Base-by-base conservation (phyloP, 345 rosid species). In the Sapria himalayana region DNA sequence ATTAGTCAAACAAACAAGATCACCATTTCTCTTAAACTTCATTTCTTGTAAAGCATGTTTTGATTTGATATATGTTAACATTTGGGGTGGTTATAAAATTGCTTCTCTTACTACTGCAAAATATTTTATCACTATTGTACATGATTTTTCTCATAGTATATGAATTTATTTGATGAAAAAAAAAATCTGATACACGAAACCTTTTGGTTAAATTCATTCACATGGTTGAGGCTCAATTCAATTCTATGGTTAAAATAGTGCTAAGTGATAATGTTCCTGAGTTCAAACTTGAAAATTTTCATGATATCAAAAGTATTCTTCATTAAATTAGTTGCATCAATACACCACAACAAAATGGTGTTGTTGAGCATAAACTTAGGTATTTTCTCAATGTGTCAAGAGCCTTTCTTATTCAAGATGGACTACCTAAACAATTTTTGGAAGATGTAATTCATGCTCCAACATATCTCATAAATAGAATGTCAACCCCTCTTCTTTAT, bases 251-350 rank as follows among this genome's bases (percentile, higher is more conserved):
- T n/a, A 23, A 41, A 24, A 23, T 24, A 7, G 7, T 41, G 15
- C 15, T 6, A 6, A 24, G 45, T 41, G 45, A 24, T 16, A 23
- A 41, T 41, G 16, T 16, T 14, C 29, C 15, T 23, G 9, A 24
- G 17, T 24, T 41, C 31, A 37, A 20, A 37, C 21, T 15, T 37
- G n/a, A 18, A 15, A 7, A 8, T 13, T 18, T 16, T 0, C 19
- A 37, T 6, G 17, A 16, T 1, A 16, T 5, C 12, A 37, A 41
- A 6, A 12, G 18, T 22, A 24, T 41, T 22, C 10, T 41, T 23
- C 29, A 41, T 34, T 33, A 41, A 24, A 41, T 10, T 22, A 24
- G 31, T 41, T 41, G 31, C 15, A 19, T 41, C 25, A 1, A 41
- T 14, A 41, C 45, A 6, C 45, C 3, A 4, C 15, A 41, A 23